Evolutionary conservation across 805 yeast genomes (phyloP), one percentile per base, ranked within the genome.

Genomic region (Pichia californica): DNA sequence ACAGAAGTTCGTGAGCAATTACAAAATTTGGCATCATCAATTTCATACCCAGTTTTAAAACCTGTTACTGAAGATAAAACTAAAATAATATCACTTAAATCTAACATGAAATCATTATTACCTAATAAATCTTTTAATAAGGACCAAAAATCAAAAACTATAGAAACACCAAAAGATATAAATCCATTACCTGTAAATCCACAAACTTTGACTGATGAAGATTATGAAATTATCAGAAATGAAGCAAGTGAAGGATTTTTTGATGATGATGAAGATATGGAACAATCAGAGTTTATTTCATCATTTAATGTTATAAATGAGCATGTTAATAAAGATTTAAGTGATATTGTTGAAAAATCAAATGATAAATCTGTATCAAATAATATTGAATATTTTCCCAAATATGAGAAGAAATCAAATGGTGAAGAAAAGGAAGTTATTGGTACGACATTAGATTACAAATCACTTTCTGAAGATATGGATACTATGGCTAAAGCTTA

Each of bases 401-500:
- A 40, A n/a, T 37, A 46, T 36, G 36, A 28, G 15, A 29, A 21
- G 31, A 34, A n/a, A 7, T 21, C 27, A 14, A 31, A 13, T 13
- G 14, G 3, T 1, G 21, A 36, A 36, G 20, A 30, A 20, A 26
- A 30, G 1, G 55, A 48, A 31, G 53, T 58, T 14, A 47, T 51
- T 31, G 61, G 58, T 21, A 59, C 69, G 3, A 46, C 59, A 1
- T 48, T 69, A 8, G 81, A 77, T 47, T 73, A 67, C 50, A 57
- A 54, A 9, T 51, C 67, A 2, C 45, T 74, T 25, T 70, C 68
- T 20, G 65, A 66, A 16, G 73, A 77, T 51, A 44, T 73, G 50
- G 82, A 77, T 38, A 69, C 73, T 3, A 74, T 79, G 81, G 83
- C 77, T 0, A 68, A 70, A 40, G 83, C 83, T 0, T 81, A 81